phyloP scores from a whole-genome alignment of 2,329 filamentous ascomycete species.

The Capronia americana region DNA sequence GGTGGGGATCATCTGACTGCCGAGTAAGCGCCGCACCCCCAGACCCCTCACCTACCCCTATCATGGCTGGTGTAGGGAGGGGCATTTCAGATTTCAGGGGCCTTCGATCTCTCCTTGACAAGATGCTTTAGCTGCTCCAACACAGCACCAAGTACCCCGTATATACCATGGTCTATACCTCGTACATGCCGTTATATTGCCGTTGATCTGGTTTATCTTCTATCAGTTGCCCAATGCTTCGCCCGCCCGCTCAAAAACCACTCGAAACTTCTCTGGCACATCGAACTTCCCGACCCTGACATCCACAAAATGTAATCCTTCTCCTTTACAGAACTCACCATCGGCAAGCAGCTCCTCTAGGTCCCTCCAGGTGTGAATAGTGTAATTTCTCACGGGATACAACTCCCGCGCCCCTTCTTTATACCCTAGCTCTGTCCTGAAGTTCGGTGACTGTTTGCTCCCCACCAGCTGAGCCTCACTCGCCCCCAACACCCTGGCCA shows the following conservation, averaged over 20 bases:
- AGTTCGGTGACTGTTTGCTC: background rate
- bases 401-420: background rate
- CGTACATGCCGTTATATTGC: background rate
- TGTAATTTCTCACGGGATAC: conserved; percentile 50
- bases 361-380: conserved; percentile 72
- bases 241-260: conserved; percentile 29
- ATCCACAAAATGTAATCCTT: conserved; percentile 72
- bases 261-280: conserved; percentile 60
- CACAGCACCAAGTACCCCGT: background rate
- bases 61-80: background rate
- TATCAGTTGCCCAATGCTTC: conserved; percentile 25
- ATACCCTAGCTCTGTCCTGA: conserved; percentile 59
- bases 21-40: background rate
- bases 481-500: conserved; percentile 73
- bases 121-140: background rate
- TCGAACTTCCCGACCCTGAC: conserved; percentile 80
- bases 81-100: background rate
- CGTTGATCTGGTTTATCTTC: background rate
- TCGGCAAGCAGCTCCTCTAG: conserved; percentile 70
- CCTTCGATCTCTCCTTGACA: background rate
- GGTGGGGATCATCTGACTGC: background rate
- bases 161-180: background rate
- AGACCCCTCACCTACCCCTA: no score
- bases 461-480: conserved; percentile 45
- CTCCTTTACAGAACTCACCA: conserved; percentile 64